These are phyloP conservation scores for Fusarium sp. DNA, from an alignment of 2,329 filamentous ascomycete species.

Conservation along the genomic window DNA sequence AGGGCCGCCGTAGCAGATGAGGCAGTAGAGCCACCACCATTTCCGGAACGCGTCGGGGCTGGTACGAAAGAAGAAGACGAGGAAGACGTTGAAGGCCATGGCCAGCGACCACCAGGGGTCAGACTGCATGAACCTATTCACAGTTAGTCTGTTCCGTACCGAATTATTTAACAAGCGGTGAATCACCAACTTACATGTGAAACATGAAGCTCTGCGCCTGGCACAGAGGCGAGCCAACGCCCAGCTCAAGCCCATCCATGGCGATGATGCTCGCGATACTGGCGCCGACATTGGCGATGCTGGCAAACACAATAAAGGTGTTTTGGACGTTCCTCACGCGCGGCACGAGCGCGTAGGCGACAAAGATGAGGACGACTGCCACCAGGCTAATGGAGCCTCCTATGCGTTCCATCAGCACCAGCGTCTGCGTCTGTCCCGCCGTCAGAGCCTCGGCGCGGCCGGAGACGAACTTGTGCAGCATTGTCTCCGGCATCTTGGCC, in stretches of 20 bases:
- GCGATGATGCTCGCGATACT: conserved; percentile 80
- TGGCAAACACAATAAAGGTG: conserved; percentile 75
- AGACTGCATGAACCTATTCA: conserved; percentile 80
- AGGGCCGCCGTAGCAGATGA: conserved; percentile 81
- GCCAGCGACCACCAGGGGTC: conserved; percentile 85
- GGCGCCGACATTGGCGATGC: conserved; percentile 72
- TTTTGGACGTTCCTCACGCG: conserved; percentile 72
- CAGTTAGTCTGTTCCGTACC: conserved; percentile 5
- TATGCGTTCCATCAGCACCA: conserved; percentile 67
- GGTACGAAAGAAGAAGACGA: conserved; percentile 75
- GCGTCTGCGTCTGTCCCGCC: conserved; percentile 56
- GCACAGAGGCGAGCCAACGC: conserved; percentile 71
- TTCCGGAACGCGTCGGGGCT: conserved; percentile 78
- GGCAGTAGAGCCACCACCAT: conserved; percentile 80
- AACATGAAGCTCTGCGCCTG: conserved; percentile 74
- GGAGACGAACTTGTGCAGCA: conserved; percentile 35
- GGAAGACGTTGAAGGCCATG: conserved; percentile 87
- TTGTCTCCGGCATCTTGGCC: conserved; percentile 18
- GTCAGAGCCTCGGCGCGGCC: conserved; percentile 51
- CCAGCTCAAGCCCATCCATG: conserved; percentile 72
- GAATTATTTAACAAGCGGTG: conserved; percentile 64
- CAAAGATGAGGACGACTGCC: conserved; percentile 66
- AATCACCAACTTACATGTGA: conserved; percentile 71
- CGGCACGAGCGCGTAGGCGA: conserved; percentile 67
- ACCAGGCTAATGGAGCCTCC: conserved; percentile 69